A percentile compares a stretch with the other conserved stretches of the same genome.
phyloP scores from a whole-genome alignment of 306 rosid genomes.

The Rosa lucieae region DNA sequence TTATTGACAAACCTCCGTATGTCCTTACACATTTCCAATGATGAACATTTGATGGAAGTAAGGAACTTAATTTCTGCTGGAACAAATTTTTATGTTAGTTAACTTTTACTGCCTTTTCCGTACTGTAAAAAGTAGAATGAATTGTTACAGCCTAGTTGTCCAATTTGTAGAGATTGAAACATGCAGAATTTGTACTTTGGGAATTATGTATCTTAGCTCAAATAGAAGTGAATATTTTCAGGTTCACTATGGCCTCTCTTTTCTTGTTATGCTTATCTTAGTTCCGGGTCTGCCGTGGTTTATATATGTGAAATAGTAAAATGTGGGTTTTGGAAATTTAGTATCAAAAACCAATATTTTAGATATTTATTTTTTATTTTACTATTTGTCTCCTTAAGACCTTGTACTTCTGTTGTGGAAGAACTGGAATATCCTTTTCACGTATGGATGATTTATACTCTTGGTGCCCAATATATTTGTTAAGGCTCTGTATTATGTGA shows the following conservation, averaged over 20 bases:
- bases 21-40: conserved; percentile 81
- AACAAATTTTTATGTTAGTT: conserved; percentile 27
- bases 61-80: conserved; percentile 45
- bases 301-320: too few species aligned
- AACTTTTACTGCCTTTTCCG: conserved; percentile 1
- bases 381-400: background rate
- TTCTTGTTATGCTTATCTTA: background rate
- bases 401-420: background rate
- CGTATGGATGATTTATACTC: background rate
- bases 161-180: conserved; percentile 7
- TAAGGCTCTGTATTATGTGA: background rate
- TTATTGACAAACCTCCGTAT: conserved; percentile 81
- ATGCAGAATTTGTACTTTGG: conserved; percentile 1
- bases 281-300: background rate
- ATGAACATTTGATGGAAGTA: conserved; percentile 68
- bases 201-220: conserved; percentile 10
- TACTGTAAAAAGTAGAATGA: conserved; percentile 26
- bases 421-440: background rate
- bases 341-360: too few species aligned
- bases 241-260: background rate
- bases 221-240: background rate
- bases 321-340: too few species aligned
- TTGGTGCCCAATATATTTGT: background rate
- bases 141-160: conserved; percentile 10
- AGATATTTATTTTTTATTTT: too few species aligned